Evolutionary conservation across 164 flowering plant species (phyloP).

Genomic region (Stephania yunnanensis): DNA sequence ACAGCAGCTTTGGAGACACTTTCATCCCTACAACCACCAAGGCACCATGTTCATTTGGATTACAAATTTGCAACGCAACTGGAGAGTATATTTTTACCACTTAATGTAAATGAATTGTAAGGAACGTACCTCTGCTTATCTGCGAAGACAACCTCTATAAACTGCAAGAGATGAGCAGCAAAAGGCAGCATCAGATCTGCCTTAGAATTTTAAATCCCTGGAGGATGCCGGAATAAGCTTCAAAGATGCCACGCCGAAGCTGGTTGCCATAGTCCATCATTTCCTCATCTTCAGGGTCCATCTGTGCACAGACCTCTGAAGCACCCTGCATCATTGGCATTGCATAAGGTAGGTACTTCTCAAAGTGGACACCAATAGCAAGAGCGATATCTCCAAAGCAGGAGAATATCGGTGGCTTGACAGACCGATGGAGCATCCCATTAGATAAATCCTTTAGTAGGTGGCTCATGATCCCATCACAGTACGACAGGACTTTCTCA

Average conservation of each 20-base stretch:
- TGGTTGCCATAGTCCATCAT: constrained; percentile 76
- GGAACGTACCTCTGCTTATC: constrained; percentile 51
- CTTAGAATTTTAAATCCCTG: constrained; percentile 73
- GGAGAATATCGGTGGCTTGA: constrained; percentile 84
- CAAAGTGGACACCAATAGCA: constrained; percentile 72
- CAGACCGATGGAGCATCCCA: constrained; percentile 66
- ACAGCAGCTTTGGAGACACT: constrained; percentile 73
- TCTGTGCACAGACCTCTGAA: constrained; percentile 56
- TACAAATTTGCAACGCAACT: not conserved
- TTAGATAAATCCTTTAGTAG: constrained; percentile 67
- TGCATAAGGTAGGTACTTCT: constrained; percentile 59
- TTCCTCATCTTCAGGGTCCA: constrained; percentile 62
- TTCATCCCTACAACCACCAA: constrained; percentile 52
- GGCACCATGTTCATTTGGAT: not conserved
- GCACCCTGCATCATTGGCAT: constrained; percentile 73
- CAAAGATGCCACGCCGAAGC: constrained; percentile 71
- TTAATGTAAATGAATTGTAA: not conserved
- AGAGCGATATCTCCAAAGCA: constrained; percentile 91
- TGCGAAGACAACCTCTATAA: constrained; percentile 50
- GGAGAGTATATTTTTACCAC: not conserved
- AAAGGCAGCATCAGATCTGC: constrained; percentile 68
- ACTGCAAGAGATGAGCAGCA: constrained; percentile 69
- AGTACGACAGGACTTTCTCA: constrained; percentile 59
- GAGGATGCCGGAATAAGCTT: constrained; percentile 85
- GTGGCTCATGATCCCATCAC: constrained; percentile 76